These are phyloP conservation scores for Starmerella cellae DNA, from an alignment of 805 yeast species.

Conservation along the genomic window DNA sequence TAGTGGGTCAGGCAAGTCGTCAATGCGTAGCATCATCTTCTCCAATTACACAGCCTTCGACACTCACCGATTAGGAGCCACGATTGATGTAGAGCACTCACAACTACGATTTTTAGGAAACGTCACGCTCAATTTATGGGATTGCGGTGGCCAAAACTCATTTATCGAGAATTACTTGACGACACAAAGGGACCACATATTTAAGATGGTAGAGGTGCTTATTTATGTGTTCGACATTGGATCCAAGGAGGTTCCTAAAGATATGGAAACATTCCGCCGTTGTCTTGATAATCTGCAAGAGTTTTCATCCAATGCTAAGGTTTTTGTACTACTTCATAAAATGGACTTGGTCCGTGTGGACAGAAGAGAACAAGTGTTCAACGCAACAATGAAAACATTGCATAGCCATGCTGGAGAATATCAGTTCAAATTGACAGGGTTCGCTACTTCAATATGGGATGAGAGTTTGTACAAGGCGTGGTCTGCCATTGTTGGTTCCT, in stretches of 20 bases:
- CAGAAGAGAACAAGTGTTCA: conserved; percentile 70
- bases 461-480: conserved; percentile 92
- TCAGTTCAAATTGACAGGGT: conserved; percentile 61
- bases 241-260: conserved; percentile 79
- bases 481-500: conserved; percentile 89
- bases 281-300: conserved; percentile 69
- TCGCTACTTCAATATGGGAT: conserved; percentile 96
- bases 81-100: conserved; percentile 97
- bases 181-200: conserved; percentile 79
- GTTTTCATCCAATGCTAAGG: conserved; percentile 80
- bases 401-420: conserved; percentile 60
- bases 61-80: conserved; percentile 88
- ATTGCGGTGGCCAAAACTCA: conserved; percentile 88
- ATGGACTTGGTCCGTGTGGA: conserved; percentile 90
- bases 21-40: conserved; percentile 93
- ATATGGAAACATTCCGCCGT: conserved; percentile 78
- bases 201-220: conserved; percentile 87
- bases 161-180: conserved; percentile 90
- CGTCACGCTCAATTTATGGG: conserved; percentile 93
- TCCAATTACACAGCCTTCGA: conserved; percentile 92
- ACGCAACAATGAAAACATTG: conserved; percentile 69
- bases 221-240: conserved; percentile 96
- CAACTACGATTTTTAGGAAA: conserved; percentile 85
- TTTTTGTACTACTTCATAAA: conserved; percentile 83
- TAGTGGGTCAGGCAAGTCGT: conserved; percentile 92